Evolutionary conservation across 2,329 filamentous ascomycete genomes (phyloP).

Genomic region (Colletotrichum sp.): DNA sequence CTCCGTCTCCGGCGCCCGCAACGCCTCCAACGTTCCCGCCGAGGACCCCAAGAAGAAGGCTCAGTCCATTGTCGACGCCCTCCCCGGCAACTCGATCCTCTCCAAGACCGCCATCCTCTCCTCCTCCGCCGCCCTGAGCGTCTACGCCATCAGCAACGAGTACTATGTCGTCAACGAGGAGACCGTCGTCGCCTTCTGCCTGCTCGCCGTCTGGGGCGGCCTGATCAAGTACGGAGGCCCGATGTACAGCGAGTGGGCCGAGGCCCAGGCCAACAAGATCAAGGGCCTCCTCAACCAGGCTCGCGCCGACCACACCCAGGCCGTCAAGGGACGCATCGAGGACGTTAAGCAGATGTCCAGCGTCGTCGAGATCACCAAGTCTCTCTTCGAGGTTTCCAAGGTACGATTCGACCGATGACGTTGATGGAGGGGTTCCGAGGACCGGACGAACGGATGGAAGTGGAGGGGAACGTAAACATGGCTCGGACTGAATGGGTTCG

Average conservation of each 20-base stretch:
- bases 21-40: slow-evolving; percentile 77
- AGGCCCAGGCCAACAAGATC: slow-evolving; percentile 89
- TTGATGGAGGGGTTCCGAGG: background rate
- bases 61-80: slow-evolving; percentile 89
- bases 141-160: slow-evolving; percentile 98
- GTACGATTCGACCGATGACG: slow-evolving; percentile 51
- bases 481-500: background rate
- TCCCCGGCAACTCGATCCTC: slow-evolving; percentile 89
- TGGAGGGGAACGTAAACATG: background rate
- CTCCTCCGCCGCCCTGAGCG: slow-evolving; percentile 84
- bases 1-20: slow-evolving; percentile 69
- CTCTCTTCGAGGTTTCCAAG: slow-evolving; percentile 97
- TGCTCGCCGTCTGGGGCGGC: slow-evolving; percentile 90
- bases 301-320: slow-evolving; percentile 91
- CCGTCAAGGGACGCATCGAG: slow-evolving; percentile 92
- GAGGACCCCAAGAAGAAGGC: slow-evolving; percentile 97
- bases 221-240: slow-evolving; percentile 95
- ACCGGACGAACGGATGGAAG: background rate
- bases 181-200: slow-evolving; percentile 89
- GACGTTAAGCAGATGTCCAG: slow-evolving; percentile 93
- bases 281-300: slow-evolving; percentile 94
- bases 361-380: slow-evolving; percentile 96
- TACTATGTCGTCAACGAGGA: slow-evolving; percentile 99
- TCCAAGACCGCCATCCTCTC: slow-evolving; percentile 98
- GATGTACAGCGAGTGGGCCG: slow-evolving; percentile 90